Conservation (phyloP, 2,329 filamentous ascomycete genomes). For the Phialocephala sp. region DNA sequence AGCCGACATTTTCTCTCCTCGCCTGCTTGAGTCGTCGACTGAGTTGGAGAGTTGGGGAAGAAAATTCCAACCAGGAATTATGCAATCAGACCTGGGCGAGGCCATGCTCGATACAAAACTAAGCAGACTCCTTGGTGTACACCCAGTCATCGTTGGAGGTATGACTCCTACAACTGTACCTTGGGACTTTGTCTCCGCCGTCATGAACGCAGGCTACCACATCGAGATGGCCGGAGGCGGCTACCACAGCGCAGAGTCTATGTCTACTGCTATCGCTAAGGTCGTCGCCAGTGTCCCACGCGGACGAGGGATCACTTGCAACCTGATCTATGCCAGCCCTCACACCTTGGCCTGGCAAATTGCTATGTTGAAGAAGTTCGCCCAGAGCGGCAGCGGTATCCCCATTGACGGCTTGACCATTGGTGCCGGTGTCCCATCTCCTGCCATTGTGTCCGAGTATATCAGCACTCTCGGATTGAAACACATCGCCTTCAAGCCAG, state of each 20-base stretch:
- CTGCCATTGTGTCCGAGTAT: conserved; percentile 88
- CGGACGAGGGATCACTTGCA: conserved; percentile 83
- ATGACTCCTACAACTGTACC: conserved; percentile 89
- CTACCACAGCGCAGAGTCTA: conserved; percentile 78
- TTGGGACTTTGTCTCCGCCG: conserved; percentile 87
- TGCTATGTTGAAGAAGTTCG: conserved; percentile 77
- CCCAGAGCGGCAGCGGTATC: conserved; percentile 73
- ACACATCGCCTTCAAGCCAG: conserved; percentile 93
- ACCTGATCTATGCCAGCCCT: conserved; percentile 88
- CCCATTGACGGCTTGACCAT: conserved; percentile 90
- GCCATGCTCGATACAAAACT: conserved; percentile 70
- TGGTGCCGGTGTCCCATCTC: conserved; percentile 87
- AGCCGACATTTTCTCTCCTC: neutral
- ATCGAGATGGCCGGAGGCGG: conserved; percentile 87
- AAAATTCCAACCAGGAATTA: conserved; percentile 11
- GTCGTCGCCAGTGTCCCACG: conserved; percentile 83
- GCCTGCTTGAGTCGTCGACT: neutral
- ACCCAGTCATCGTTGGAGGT: conserved; percentile 84
- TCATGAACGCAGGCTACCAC: conserved; percentile 94
- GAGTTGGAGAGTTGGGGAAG: conserved; percentile 61
- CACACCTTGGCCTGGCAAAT: conserved; percentile 90
- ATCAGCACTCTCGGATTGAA: conserved; percentile 88
- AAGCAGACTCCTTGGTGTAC: conserved; percentile 80
- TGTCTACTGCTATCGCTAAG: conserved; percentile 80
- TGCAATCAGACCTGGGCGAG: neutral